Percentiles rank a stretch among this genome's conserved stretches.
phyloP scores from a whole-genome alignment of 352 stramenopile species.

The Phytophthora macrochlamydospora region DNA sequence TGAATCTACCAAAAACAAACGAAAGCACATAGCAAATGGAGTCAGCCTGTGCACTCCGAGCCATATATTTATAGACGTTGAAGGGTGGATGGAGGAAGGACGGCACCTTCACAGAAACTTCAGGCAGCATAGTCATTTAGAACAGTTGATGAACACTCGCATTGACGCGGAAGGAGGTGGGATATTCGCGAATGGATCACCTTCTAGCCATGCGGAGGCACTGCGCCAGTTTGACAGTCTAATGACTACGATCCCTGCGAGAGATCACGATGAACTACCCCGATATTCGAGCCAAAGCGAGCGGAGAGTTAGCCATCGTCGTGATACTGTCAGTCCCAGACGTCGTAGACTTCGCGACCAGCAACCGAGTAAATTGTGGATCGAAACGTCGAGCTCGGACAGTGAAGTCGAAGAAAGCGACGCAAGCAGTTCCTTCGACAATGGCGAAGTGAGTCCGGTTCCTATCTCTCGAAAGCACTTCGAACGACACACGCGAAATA shows the following conservation, averaged over 20 bases:
- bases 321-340: neutral
- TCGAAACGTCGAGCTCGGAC: too few relatives aligned
- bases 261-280: neutral
- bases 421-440: too few relatives aligned
- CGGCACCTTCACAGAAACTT: conserved; percentile 15
- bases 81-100: conserved; percentile 43
- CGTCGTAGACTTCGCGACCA: too few relatives aligned
- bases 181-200: neutral
- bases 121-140: conserved; percentile 2
- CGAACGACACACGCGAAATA: too few relatives aligned
- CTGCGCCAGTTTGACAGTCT: conserved; percentile 21
- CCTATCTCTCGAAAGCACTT: too few relatives aligned
- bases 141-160: conserved; percentile 19
- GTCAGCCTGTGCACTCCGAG: too few relatives aligned
- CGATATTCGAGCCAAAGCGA: neutral
- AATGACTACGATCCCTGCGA: neutral
- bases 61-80: conserved; percentile 38
- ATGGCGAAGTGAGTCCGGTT: too few relatives aligned
- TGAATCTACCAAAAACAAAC: too few relatives aligned
- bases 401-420: too few relatives aligned
- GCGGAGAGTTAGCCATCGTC: neutral
- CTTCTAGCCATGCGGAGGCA: conserved; percentile 3
- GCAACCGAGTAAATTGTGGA: too few relatives aligned
- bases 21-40: too few relatives aligned
- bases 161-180: neutral